Evolutionary conservation across 768 basidiomycete genomes (phyloP), one percentile per base, ranked within the genome.

Genomic region (Pulveroboletus frians): DNA sequence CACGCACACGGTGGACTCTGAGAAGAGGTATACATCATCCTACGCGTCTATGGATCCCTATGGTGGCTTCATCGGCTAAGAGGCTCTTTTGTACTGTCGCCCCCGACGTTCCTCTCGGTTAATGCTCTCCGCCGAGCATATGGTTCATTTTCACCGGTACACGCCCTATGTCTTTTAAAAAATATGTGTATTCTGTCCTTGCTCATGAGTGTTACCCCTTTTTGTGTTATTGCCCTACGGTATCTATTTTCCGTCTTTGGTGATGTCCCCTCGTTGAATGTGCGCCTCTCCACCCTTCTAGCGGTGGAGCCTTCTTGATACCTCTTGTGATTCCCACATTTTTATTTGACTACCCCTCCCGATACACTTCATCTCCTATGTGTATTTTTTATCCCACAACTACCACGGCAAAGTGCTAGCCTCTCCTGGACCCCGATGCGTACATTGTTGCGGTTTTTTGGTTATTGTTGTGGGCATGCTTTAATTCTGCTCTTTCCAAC

Each of bases 31-130:
- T 43, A 68, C 66, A 0, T 15, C 61, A 9, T 51, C 60, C 4
- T 65, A 67, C 34, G 59, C 54, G 8, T 35, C 54, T 23, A 38
- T 64, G 23, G 64, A 66, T 30, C 61, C 64, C 20, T 66, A 66
- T 32, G 56, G 45, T 34, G 46, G 55, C 35, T 49, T 29, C 18
- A 3, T 15, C 11, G 50, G 21, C 9, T 65, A 53, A 62, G 11
- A 35, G 31, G n/a, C 2, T 10, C 8, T 13, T 9, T 18, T 41
- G 38, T 39, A 34, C 37, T 18, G 32, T 17, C 17, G 15, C 47
- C 35, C 46, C 7, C 46, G 21, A 30, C 29, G 15, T 37, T 21
- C 29, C 14, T 45, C 30, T 41, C 29, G 20, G 38, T 43, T 26
- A 29, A 23, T 34, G 35, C 40, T 35, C 31, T 17, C 34, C 29